A percentile compares a stretch with the other conserved stretches of the same genome.
Conservation (phyloP, 345 rosid genomes). For the Arabidopsis thaliana region DNA sequence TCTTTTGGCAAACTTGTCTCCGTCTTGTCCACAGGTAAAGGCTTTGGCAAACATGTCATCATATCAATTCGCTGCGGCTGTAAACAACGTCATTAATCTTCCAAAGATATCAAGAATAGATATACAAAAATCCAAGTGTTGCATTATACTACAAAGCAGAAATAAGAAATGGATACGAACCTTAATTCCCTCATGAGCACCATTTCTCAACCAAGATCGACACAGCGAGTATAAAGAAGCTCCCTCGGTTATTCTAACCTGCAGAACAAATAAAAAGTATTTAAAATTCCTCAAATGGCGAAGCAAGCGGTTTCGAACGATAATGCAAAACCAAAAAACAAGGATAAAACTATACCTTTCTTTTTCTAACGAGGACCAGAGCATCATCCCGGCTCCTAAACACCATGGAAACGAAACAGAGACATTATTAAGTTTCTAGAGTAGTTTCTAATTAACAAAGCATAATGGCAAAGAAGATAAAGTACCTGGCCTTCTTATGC, state of each 20-base stretch:
- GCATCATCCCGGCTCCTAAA: conserved; percentile 61
- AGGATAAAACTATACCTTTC: conserved; percentile 59
- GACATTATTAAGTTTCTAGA: not conserved
- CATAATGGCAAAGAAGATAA: not conserved
- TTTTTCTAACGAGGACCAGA: conserved; percentile 55
- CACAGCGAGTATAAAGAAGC: conserved; percentile 85
- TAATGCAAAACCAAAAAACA: conserved; percentile 9
- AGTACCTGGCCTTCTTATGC: conserved; percentile 59
- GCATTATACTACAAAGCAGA: not conserved
- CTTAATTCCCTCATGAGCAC: conserved; percentile 73
- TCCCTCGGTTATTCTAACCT: conserved; percentile 81
- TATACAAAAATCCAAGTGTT: not conserved
- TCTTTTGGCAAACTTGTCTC: conserved; percentile 53
- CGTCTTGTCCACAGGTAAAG: conserved; percentile 56
- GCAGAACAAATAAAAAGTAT: conserved; percentile 35
- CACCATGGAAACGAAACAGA: conserved; percentile 38
- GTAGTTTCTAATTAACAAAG: not conserved
- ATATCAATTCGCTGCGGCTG: conserved; percentile 65
- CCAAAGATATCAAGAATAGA: not conserved
- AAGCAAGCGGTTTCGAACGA: not conserved
- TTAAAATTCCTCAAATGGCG: conserved; percentile 5
- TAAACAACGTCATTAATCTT: conserved; percentile 19
- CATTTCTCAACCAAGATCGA: conserved; percentile 94
- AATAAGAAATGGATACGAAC: conserved; percentile 44
- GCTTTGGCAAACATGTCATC: conserved; percentile 73